Base-by-base conservation (phyloP, 2,329 filamentous ascomycete species). In the Pestalotiopsis sp. region DNA sequence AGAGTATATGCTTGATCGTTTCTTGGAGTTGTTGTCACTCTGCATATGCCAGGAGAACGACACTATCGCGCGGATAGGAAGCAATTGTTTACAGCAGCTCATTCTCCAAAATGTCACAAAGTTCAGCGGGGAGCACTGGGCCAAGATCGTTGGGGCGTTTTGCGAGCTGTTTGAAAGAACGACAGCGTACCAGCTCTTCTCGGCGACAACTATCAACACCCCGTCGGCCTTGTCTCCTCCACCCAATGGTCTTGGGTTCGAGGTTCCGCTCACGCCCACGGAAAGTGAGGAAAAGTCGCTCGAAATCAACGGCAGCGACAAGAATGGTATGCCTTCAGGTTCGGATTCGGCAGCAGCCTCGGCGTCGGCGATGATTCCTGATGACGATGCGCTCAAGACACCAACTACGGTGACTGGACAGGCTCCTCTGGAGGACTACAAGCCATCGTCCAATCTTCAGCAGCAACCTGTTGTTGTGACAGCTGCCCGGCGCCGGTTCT, bases 11-110 rank as follows among this genome's bases (percentile, higher is more conserved):
- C 88, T 99, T 20, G 94, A 98, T 80, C 89, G 96, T n/a, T 98
- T 99, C 80, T 83, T 99, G 49, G 95, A 98, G 79, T 88, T 99
- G 23, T 84, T 99, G 12, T 95, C 94, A 3, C 88, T 99, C 12
- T 99, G 96, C 78, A 99, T 99, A 71, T 98, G 95, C 78, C 96
- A 99, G 80, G 96, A 99, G 78, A 99, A 99, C 75, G 96, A 99
- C 77, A 99, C 97, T 0, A 95, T 99, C 72, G 97, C 96, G 2
- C 90, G 97, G 27, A 99, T 99, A 75, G 96, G 96, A 66, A 98
- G 95, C 83, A 99, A 99, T 78, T 99, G 97, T 78, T 83, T 99
- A 66, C 96, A 99, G 79, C 95, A 98, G 78, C 84, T 99, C 59
- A 98, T 99, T 69, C 81, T 99, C 58, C 95, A 98, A 78, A 99